Base-by-base conservation (phyloP, 2,329 filamentous ascomycete genomes). In the Plenodomus biglobosus region DNA sequence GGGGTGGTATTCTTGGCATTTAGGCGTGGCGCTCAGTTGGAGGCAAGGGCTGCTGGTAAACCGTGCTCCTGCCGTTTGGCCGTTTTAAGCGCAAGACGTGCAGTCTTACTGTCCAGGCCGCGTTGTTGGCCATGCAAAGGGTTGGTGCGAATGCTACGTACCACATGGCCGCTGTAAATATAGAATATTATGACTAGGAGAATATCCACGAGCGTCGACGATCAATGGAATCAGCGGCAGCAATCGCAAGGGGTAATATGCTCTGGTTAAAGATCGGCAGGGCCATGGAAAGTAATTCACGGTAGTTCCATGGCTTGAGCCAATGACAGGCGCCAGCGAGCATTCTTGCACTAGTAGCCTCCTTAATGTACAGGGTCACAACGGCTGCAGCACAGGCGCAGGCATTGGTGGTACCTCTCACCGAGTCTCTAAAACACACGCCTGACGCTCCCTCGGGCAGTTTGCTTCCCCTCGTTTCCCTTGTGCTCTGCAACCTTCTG, bases 341-440 rank as follows among this genome's bases (percentile, higher is more conserved):
- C 46, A 55, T 50, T 48, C 42, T 20, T 34, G 54, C 52, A 57
- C 52, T 57, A 57, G 47, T 38, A 48, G 39, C 48, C 54, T 57
- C 54, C 54, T 57, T 57, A 57, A 57, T 56, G 48, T 54, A 50
- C 40, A 50, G 42, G 18, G 16, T 37, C 16, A 16, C 27, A 32
- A 32, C 27, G 48, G 46, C 61, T 65, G 56, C 53, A 59, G 52
- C 48, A 47, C 55, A n/a, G n/a, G n/a, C n/a, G n/a, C n/a, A n/a
- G n/a, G n/a, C 52, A 49, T 48, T 51, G 55, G 22, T 24, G 22
- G 22, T 11, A 24, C 53, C 52, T 57, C 61, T 55, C 57, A 63
- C 56, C 52, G 50, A 48, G 54, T 50, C 35, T 58, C 61, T 57
- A 58, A 63, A 61, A 61, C 60, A 50, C 58, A 47, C 44, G 51